A percentile compares a stretch with the other conserved stretches of the same genome.
These are phyloP conservation scores for Gracilaria vermiculophylla DNA, from an alignment of 23 red algal genomes.

Conservation along the genomic window DNA sequence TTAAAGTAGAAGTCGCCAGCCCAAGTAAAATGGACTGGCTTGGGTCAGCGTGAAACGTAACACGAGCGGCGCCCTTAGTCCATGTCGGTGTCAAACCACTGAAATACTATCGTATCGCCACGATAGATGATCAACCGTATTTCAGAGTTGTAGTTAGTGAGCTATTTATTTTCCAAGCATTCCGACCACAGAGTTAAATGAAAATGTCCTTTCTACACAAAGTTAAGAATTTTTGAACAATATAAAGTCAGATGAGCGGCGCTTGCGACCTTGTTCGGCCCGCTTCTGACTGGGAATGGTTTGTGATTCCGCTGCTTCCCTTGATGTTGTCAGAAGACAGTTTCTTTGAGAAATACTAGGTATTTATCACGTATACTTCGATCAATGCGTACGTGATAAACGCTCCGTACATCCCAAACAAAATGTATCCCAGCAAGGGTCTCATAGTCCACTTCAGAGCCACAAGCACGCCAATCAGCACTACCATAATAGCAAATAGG, in stretches of 20 bases:
- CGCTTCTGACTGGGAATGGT: background rate
- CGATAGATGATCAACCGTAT: too few species aligned
- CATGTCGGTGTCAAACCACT: too few species aligned
- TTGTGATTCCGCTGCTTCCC: background rate
- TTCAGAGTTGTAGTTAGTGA: background rate
- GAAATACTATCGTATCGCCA: too few species aligned
- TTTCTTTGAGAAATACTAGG: background rate
- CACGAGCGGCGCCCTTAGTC: too few species aligned
- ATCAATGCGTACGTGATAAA: conserved; percentile 68
- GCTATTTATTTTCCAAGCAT: background rate
- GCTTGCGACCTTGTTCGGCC: background rate
- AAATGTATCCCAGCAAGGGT: conserved; percentile 58
- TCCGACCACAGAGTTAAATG: background rate
- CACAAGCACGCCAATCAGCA: conserved; percentile 29
- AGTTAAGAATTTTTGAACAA: too few species aligned
- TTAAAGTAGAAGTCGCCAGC: too few species aligned
- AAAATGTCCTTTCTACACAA: background rate
- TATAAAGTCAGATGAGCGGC: too few species aligned
- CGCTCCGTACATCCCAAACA: conserved; percentile 50
- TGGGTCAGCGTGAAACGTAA: too few species aligned
- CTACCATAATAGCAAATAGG: conserved; percentile 62
- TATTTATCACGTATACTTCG: conserved; percentile 49
- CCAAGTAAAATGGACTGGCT: too few species aligned
- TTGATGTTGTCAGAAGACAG: background rate
- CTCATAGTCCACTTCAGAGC: conserved; percentile 59